These are phyloP conservation scores for Cochlearia excelsa DNA, from an alignment of 345 rosid genomes.

Conservation along the genomic window DNA sequence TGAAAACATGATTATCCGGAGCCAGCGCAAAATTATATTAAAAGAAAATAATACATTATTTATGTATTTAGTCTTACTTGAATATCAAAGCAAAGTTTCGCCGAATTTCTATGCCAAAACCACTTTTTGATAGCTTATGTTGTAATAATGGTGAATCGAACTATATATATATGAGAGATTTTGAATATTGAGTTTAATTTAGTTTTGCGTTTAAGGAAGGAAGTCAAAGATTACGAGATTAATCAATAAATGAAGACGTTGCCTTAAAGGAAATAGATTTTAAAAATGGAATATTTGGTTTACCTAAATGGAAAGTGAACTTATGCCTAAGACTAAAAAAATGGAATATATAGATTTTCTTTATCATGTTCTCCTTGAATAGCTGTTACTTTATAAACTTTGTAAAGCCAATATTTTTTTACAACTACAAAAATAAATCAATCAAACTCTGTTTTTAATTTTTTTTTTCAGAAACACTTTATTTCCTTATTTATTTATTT, in stretches of 20 bases:
- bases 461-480: too few relatives aligned
- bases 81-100: conserved; percentile 12
- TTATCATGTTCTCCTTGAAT: too few relatives aligned
- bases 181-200: conserved; percentile 20
- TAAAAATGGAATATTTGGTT: conserved; percentile 27
- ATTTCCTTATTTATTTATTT: too few relatives aligned
- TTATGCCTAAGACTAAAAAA: not conserved
- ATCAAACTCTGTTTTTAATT: too few relatives aligned
- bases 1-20: not conserved
- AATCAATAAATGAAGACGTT: conserved; percentile 17
- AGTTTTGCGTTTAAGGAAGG: conserved; percentile 24
- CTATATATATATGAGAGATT: conserved; percentile 15
- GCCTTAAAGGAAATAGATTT: conserved; percentile 20
- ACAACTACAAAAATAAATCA: too few relatives aligned
- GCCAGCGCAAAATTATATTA: not conserved
- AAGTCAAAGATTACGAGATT: conserved; percentile 21
- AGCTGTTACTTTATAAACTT: too few relatives aligned
- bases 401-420: too few relatives aligned
- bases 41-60: not conserved
- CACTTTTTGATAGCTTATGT: not conserved
- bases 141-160: not conserved
- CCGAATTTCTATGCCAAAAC: not conserved
- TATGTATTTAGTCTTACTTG: conserved; percentile 28
- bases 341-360: too few relatives aligned
- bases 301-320: conserved; percentile 26